Conservation (phyloP, 192 early-diverging fungal genomes). For the Helicostylum pulchrum region DNA sequence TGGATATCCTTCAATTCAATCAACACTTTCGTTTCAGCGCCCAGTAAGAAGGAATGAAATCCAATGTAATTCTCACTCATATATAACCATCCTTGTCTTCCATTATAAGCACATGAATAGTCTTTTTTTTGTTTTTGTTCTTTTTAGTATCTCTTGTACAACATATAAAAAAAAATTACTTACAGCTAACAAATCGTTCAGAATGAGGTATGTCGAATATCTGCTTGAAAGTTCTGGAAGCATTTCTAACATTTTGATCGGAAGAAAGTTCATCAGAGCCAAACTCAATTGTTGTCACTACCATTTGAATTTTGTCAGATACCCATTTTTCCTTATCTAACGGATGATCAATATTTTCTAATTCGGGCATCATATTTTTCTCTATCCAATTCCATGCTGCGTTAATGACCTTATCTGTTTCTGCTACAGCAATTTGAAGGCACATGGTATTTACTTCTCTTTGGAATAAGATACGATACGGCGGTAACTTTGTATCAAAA, state of each 20-base stretch:
- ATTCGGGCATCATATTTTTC: slow-evolving; percentile 74
- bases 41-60: slow-evolving; percentile 94
- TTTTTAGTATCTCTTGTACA: background rate
- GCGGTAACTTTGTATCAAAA: slow-evolving; percentile 89
- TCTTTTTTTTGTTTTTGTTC: slow-evolving; percentile 37
- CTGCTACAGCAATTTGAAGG: slow-evolving; percentile 83
- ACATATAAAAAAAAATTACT: slow-evolving; percentile 14
- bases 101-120: slow-evolving; percentile 89
- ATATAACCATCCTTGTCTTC: slow-evolving; percentile 96
- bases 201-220: slow-evolving; percentile 76
- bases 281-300: slow-evolving; percentile 73
- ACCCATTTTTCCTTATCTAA: slow-evolving; percentile 85
- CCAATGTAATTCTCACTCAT: slow-evolving; percentile 88
- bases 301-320: slow-evolving; percentile 84
- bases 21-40: slow-evolving; percentile 87
- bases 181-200: slow-evolving; percentile 90
- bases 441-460: slow-evolving; percentile 51
- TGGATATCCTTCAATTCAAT: slow-evolving; percentile 92
- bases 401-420: slow-evolving; percentile 78
- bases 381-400: slow-evolving; percentile 90
- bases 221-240: slow-evolving; percentile 84
- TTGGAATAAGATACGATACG: slow-evolving; percentile 83
- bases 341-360: slow-evolving; percentile 70
- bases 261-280: slow-evolving; percentile 76
- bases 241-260: slow-evolving; percentile 85